These are phyloP conservation scores for Globisporangium spinosum DNA, from an alignment of 352 stramenopile species.

Conservation along the genomic window DNA sequence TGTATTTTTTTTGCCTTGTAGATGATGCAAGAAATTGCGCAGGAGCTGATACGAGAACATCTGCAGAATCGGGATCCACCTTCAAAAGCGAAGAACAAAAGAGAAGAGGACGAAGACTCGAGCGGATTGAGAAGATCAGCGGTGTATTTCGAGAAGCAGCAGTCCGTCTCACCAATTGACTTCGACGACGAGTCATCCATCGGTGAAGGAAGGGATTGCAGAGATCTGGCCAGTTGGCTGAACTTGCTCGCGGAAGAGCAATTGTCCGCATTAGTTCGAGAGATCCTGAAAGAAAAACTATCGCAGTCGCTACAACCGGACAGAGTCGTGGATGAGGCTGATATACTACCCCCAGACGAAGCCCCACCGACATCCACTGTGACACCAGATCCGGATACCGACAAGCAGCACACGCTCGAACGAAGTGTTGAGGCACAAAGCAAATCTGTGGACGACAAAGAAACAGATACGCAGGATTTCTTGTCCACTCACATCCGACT, in stretches of 20 bases:
- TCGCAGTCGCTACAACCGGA: conserved; percentile 4
- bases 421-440: not conserved
- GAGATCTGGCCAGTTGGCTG: conserved; percentile 25
- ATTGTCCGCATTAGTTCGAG: conserved; percentile 35
- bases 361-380: too few species aligned
- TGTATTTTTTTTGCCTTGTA: conserved; percentile 1
- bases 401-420: not conserved
- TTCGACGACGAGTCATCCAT: not conserved
- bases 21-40: conserved; percentile 31
- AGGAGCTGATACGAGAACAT: conserved; percentile 32
- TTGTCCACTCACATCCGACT: not conserved
- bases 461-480: conserved; percentile 32
- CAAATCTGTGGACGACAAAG: conserved; percentile 21
- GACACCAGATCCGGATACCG: not conserved
- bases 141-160: conserved; percentile 31
- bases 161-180: not conserved
- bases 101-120: conserved; percentile 16
- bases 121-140: conserved; percentile 36
- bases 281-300: conserved; percentile 35
- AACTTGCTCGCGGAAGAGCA: conserved; percentile 47
- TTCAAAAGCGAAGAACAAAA: not conserved
- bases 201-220: not conserved
- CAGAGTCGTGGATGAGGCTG: not conserved
- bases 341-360: not conserved
- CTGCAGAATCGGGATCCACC: conserved; percentile 5